Conservation (phyloP, 768 basidiomycete genomes). For the Tubosaeta sp. region DNA sequence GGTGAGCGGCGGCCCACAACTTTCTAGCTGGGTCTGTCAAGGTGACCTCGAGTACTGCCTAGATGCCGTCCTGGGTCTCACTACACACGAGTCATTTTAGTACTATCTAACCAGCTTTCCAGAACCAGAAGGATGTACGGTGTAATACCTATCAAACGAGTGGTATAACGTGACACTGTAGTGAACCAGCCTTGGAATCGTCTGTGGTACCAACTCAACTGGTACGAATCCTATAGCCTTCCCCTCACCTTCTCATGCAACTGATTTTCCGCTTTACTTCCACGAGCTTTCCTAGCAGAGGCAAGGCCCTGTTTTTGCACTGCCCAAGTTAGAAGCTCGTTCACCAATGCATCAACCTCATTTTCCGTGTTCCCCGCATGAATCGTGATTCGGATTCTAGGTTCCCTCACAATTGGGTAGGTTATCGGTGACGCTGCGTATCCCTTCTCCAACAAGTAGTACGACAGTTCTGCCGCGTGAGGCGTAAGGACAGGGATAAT, state of each 20-base stretch:
- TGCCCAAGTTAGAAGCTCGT: conserved; percentile 12
- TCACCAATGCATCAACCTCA: conserved; percentile 10
- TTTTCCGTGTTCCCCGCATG: conserved; percentile 16
- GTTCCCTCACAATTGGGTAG: conserved; percentile 10
- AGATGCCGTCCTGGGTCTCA: too few species aligned
- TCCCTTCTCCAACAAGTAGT: conserved; percentile 13
- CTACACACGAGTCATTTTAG: too few species aligned
- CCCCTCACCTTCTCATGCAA: neutral
- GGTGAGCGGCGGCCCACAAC: too few species aligned
- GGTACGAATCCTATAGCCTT: neutral
- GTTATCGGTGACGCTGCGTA: conserved; percentile 11
- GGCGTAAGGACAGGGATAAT: conserved; percentile 20
- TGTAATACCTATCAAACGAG: too few species aligned
- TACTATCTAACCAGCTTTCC: too few species aligned
- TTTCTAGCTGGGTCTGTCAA: too few species aligned
- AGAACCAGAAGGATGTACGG: too few species aligned
- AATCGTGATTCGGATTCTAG: conserved; percentile 15
- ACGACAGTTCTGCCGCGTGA: conserved; percentile 1
- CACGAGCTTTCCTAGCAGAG: neutral
- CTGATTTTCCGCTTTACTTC: neutral
- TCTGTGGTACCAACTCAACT: too few species aligned
- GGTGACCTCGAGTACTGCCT: too few species aligned
- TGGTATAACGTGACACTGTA: too few species aligned
- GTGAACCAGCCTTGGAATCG: too few species aligned
- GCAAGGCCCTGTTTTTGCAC: neutral